Base-by-base conservation (phyloP, 805 yeast genomes). In the Hermanozyma aechmeae region DNA sequence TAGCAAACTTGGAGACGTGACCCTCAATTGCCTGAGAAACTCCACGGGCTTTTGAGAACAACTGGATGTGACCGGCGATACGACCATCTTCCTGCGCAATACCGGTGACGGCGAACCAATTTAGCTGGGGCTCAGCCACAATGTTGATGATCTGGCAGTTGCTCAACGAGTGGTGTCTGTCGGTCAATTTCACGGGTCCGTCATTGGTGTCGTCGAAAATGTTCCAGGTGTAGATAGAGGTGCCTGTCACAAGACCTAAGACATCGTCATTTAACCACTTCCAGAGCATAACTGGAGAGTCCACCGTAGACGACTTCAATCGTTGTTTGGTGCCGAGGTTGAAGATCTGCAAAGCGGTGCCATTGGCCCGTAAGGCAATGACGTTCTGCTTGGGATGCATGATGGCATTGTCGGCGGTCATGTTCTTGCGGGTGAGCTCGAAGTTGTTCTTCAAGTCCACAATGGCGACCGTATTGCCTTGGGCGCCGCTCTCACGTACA, bases 1-100 rank as follows among this genome's bases (percentile, higher is more conserved):
- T 65, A 31, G 95, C 85, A 61, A 92, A 92, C 24, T 76, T 75
- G 35, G 95, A 92, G 32, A 93, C 97, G 57, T 92, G 98, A 46
- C 98, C 98, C 51, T 92, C 97, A 45, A 92, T 84, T 13, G 95
- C 87, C 62, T 92, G 99, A 10, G 96, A 87, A 23, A 89, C 83
- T 50, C 82, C 81, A 61, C 97, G 78, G 30, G 79, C 75, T 53
- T 79, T 81, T 35, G 95, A 81, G 60, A 65, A 92, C 38, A 92
- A 73, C 65, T 92, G 99, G 53, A 89, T 82, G 59, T 84, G 93
- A 51, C 99, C 99, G 19, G 85, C 96, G 43, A 92, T 84, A 47
- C 93, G 76, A 40, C 94, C 94, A 43, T 80, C 79, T 51, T 85
- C 95, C 58, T 86, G 96, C 19, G 93, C 79, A 48, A 92, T 86